Evolutionary conservation across 495 filamentous ascomycete genomes (phyloP).

Genomic region (Cercophora sp.): DNA sequence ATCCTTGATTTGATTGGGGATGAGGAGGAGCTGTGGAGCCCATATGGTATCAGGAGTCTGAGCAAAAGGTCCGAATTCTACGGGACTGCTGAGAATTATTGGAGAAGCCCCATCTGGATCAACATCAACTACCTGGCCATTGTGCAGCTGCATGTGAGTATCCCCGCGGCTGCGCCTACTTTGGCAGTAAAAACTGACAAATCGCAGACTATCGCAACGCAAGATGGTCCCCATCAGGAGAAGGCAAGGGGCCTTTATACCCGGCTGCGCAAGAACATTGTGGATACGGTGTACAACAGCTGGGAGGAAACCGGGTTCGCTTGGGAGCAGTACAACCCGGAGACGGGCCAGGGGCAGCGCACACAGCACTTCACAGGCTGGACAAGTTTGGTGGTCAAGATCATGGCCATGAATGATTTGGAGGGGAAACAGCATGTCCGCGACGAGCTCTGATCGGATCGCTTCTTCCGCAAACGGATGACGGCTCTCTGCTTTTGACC

Average conservation of each 20-base stretch:
- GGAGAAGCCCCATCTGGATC: conserved; percentile 93
- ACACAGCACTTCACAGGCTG: conserved; percentile 98
- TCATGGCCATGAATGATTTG: conserved; percentile 76
- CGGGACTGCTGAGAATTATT: conserved; percentile 92
- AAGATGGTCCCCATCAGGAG: conserved; percentile 62
- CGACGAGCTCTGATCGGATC: too few relatives aligned
- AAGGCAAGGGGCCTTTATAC: conserved; percentile 72
- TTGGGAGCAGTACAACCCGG: conserved; percentile 98
- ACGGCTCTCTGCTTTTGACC: too few relatives aligned
- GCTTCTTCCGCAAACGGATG: too few relatives aligned
- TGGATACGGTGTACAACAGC: conserved; percentile 79
- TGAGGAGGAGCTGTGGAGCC: conserved; percentile 81
- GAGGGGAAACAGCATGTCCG: conserved; percentile 15
- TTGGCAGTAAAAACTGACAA: conserved; percentile 12
- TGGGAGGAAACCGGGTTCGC: conserved; percentile 94
- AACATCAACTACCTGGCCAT: conserved; percentile 95
- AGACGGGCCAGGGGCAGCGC: conserved; percentile 85
- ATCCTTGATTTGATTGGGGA: conserved; percentile 74
- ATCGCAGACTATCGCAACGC: conserved; percentile 50
- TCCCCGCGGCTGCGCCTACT: not conserved
- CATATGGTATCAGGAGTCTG: conserved; percentile 79
- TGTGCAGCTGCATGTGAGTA: conserved; percentile 73
- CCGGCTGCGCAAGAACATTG: conserved; percentile 73
- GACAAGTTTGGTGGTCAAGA: conserved; percentile 96
- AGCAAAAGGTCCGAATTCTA: conserved; percentile 81